A percentile compares a stretch with the other conserved stretches of the same genome.
Conservation (phyloP, 148 eudicot genomes). For the Cornus kousa region DNA sequence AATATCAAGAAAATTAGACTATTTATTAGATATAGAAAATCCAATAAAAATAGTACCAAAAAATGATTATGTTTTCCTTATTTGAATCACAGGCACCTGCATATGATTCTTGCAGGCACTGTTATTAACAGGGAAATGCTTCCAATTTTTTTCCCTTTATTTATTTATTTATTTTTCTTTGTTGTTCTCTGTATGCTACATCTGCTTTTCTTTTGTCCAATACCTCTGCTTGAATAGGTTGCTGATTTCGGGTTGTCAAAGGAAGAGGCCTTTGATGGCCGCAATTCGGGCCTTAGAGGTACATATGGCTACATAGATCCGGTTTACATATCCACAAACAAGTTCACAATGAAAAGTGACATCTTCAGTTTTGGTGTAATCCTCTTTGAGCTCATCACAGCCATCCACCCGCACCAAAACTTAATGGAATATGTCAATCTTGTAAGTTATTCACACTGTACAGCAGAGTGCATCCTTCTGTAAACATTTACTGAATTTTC, state of each 20-base stretch:
- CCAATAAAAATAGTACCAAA: neutral
- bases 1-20: neutral
- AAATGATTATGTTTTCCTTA: neutral
- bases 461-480: neutral
- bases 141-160: neutral
- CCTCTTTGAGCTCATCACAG: conserved; percentile 91
- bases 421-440: conserved; percentile 92
- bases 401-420: conserved; percentile 94
- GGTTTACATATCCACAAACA: conserved; percentile 71
- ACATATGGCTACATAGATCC: conserved; percentile 99
- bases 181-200: neutral
- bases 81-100: neutral
- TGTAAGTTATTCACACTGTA: conserved; percentile 38
- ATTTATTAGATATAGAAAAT: neutral
- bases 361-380: conserved; percentile 90
- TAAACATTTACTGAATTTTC: neutral
- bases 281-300: conserved; percentile 86
- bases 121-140: neutral
- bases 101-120: neutral
- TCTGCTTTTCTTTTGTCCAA: neutral
- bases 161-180: neutral
- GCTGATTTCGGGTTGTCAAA: conserved; percentile 98
- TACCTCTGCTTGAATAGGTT: conserved; percentile 45
- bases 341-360: conserved; percentile 81
- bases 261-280: conserved; percentile 78